Percentiles rank a stretch among this genome's conserved stretches.
phyloP scores from a whole-genome alignment of 768 basidiomycete species.

The Boletus insuetus region DNA sequence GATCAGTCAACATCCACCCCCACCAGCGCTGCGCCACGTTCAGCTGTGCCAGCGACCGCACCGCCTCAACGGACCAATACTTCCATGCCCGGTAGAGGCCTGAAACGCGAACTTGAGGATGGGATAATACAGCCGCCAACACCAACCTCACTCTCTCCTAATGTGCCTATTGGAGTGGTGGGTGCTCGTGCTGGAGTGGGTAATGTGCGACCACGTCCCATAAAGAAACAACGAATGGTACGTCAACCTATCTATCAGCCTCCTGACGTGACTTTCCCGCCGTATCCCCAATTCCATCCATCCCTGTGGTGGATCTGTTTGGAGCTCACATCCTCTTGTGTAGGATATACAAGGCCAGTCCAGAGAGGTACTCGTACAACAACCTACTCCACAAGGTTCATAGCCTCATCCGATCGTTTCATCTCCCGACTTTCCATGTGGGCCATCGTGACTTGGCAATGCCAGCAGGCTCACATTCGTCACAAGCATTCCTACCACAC shows the following conservation, averaged over 20 bases:
- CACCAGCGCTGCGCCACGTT: constrained; percentile 30
- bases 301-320: neutral
- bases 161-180: constrained; percentile 31
- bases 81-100: constrained; percentile 24
- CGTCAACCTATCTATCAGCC: constrained; percentile 16
- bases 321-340: constrained; percentile 5
- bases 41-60: constrained; percentile 26
- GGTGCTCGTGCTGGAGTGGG: constrained; percentile 58
- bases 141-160: constrained; percentile 23
- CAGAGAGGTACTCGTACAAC: constrained; percentile 61
- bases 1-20: constrained; percentile 32
- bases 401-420: constrained; percentile 21
- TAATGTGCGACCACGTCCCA: constrained; percentile 60
- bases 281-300: neutral
- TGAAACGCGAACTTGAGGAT: constrained; percentile 35
- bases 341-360: constrained; percentile 67
- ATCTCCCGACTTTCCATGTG: constrained; percentile 2
- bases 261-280: neutral
- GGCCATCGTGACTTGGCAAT: constrained; percentile 5
- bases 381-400: constrained; percentile 72
- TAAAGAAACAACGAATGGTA: constrained; percentile 78
- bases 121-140: constrained; percentile 20
- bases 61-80: constrained; percentile 21
- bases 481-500: constrained; percentile 2
- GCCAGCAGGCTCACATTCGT: constrained; percentile 5